Conservation (phyloP, 768 basidiomycete genomes). For the Russula ochroleuca region DNA sequence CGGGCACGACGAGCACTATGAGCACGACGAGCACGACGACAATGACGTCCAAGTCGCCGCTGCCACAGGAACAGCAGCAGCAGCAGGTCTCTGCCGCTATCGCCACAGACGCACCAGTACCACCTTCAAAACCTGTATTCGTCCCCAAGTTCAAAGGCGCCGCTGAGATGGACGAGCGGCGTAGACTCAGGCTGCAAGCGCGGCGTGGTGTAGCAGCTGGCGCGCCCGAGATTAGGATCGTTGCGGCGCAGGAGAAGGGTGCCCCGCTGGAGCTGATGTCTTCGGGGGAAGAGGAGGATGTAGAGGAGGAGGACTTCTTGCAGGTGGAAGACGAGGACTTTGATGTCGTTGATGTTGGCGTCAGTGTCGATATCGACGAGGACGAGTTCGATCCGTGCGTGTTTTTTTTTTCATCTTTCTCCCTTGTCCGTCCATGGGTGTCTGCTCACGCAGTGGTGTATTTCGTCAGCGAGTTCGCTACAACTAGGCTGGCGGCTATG, state of each 20-base stretch:
- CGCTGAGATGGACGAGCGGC: conserved; percentile 79
- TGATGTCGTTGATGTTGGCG: conserved; percentile 46
- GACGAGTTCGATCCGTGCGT: conserved; percentile 81
- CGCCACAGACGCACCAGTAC: conserved; percentile 4
- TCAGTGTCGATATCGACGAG: conserved; percentile 51
- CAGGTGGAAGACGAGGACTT: conserved; percentile 44
- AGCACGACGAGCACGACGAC: not conserved
- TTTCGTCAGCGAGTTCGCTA: conserved; percentile 62
- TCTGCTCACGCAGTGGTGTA: not conserved
- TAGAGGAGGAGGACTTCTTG: conserved; percentile 42
- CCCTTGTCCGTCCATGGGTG: not conserved
- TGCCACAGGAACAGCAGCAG: conserved; percentile 9
- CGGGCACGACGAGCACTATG: not conserved
- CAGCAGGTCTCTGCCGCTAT: not conserved
- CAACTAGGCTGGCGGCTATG: conserved; percentile 46
- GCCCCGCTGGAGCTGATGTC: conserved; percentile 49
- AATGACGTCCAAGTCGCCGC: conserved; percentile 12
- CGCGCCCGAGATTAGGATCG: conserved; percentile 35
- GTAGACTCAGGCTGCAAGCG: conserved; percentile 62
- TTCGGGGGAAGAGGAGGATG: conserved; percentile 47
- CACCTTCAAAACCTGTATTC: conserved; percentile 47
- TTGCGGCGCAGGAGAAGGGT: conserved; percentile 33
- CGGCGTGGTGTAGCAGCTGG: conserved; percentile 40
- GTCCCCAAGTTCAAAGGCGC: conserved; percentile 77
- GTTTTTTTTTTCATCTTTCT: not conserved